Base-by-base conservation (phyloP, 768 basidiomycete species). In the Kwoniella dendrophila region DNA sequence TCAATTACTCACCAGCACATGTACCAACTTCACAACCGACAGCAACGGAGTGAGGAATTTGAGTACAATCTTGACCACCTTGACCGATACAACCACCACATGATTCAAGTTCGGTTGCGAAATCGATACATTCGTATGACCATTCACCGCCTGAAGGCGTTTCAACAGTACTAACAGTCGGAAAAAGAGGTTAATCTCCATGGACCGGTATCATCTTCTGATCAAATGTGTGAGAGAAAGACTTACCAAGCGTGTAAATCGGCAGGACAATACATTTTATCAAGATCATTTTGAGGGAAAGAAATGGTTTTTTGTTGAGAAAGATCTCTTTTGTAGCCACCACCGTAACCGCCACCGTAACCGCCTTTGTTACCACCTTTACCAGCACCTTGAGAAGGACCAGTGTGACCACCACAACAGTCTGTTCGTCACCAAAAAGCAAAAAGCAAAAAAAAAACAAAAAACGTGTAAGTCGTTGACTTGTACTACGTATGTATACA, bases 111-210 rank as follows among this genome's bases (percentile, higher is more conserved):
- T 78, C 77, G 33, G 63, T 66, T 16, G 66, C 57, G 24, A 60
- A 64, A 60, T 78, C 75, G 64, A 78, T 60, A 50, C 77, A 78
- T 56, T 78, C 77, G 70, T 72, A 78, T 14, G 73, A 44, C 75
- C 74, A 78, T 57, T 72, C 74, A 41, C 66, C 69, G 27, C 62
- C 64, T 14, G 34, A 29, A 18, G 58, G 55, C 45, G 71, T 62
- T 45, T 63, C 62, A 26, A 63, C 45, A 27, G 68, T 64, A 51
- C 71, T 71, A 38, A 16, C 3, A 53, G 8, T 38, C 8, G 34
- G 48, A n/a, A 53, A 29, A 27, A 33, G 18, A 20, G 20, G 18
- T 34, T 50, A 12, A 29, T 20, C 2, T 16, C 11, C n/a, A 33
- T 30, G 27, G 14, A 18, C 16, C 11, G 5, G 36, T 26, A 34